phyloP scores from a whole-genome alignment of 352 stramenopile species.

The Phytophthora hybrid region DNA sequence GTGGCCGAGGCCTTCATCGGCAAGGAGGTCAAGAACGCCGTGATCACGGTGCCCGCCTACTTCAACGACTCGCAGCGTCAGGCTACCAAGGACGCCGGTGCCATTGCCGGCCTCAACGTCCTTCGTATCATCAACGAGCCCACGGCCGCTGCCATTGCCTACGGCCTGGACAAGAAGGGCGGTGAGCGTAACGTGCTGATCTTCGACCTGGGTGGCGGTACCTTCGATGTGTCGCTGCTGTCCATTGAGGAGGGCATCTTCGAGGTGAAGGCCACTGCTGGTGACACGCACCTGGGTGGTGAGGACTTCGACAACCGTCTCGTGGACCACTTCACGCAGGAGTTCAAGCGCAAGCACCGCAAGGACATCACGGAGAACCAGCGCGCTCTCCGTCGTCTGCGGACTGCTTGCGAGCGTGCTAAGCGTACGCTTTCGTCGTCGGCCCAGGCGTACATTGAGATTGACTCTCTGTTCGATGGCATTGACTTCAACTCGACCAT shows the following conservation, averaged over 20 bases:
- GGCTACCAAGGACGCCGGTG: too few species aligned
- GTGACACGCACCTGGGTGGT: conserved; percentile 93
- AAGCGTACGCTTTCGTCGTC: conserved; percentile 95
- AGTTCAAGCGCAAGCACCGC: conserved; percentile 93
- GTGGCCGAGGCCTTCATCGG: conserved; percentile 74
- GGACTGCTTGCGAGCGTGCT: conserved; percentile 93
- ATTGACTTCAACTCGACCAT: conserved; percentile 95
- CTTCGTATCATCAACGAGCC: too few species aligned
- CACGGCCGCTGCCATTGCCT: too few species aligned
- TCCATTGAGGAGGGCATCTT: conserved; percentile 97
- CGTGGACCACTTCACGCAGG: conserved; percentile 93
- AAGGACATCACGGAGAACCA: conserved; percentile 93
- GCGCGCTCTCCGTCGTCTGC: conserved; percentile 90
- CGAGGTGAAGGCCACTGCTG: conserved; percentile 95
- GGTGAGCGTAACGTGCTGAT: too few species aligned
- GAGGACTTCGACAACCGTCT: conserved; percentile 68
- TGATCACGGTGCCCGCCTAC: too few species aligned
- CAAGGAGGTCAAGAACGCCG: conserved; percentile 58
- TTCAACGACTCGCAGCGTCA: too few species aligned
- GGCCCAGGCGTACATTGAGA: conserved; percentile 95
- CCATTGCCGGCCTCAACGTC: too few species aligned
- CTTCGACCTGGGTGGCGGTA: too few species aligned
- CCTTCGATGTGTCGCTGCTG: conserved; percentile 94
- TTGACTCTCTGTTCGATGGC: conserved; percentile 94
- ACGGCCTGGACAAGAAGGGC: too few species aligned